A percentile compares a stretch with the other conserved stretches of the same genome.
Conservation (phyloP, 768 basidiomycete species). For the Dioszegia crocea region DNA sequence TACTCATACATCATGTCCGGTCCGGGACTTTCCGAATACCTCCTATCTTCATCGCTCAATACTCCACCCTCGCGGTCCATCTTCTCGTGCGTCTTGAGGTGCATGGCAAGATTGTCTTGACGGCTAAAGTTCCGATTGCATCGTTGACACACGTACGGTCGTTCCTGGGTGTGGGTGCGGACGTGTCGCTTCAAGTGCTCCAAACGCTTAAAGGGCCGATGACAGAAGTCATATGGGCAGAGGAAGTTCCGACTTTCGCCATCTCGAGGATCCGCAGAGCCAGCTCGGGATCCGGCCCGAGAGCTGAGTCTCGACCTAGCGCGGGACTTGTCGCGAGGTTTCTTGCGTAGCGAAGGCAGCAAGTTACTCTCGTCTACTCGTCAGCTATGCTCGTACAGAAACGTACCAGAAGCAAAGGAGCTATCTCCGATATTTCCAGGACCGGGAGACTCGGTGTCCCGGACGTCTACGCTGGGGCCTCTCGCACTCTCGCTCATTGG, state of each 20-base stretch:
- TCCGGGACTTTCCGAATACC: constrained; percentile 9
- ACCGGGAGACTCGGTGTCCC: constrained; percentile 1
- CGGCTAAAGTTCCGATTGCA: constrained; percentile 81
- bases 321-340: background rate
- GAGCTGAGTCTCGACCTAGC: constrained; percentile 1
- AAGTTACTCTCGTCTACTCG: constrained; percentile 3
- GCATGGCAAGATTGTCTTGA: constrained; percentile 83
- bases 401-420: constrained; percentile 9
- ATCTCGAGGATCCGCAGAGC: constrained; percentile 4
- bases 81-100: constrained; percentile 67
- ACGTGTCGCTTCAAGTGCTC: constrained; percentile 86
- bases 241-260: constrained; percentile 54
- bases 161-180: constrained; percentile 82
- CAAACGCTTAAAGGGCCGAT: constrained; percentile 79
- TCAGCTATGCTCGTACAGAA: background rate
- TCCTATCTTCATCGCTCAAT: constrained; percentile 9
- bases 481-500: constrained; percentile 20
- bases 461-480: constrained; percentile 9
- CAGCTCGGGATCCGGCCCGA: constrained; percentile 1
- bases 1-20: constrained; percentile 7
- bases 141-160: constrained; percentile 68
- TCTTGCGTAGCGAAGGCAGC: background rate
- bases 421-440: background rate
- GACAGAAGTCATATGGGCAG: constrained; percentile 79
- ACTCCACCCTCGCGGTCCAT: constrained; percentile 4